phyloP scores from a whole-genome alignment of 305 asterid species.

The Withania somnifera region DNA sequence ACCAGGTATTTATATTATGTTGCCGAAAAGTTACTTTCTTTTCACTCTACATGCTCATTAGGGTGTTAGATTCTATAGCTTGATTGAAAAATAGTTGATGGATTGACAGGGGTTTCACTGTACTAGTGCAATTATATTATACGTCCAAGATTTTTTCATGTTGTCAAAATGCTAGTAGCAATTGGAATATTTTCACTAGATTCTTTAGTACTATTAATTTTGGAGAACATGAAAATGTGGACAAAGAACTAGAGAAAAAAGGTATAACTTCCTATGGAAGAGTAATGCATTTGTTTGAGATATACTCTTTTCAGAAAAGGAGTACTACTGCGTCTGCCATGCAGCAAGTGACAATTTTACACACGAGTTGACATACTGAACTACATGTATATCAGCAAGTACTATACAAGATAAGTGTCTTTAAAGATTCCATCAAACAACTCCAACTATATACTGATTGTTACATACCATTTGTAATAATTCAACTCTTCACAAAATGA shows the following conservation, averaged over 20 bases:
- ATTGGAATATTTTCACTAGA: background rate
- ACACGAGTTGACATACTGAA: background rate
- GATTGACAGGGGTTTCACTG: background rate
- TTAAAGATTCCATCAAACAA: background rate
- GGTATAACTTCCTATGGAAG: background rate
- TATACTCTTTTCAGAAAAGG: background rate
- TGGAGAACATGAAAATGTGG: background rate
- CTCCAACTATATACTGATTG: background rate
- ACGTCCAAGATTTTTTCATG: background rate
- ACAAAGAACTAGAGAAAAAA: background rate
- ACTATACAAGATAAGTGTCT: background rate
- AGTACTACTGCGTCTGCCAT: background rate
- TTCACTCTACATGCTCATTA: background rate
- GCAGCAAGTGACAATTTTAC: background rate
- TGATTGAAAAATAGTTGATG: background rate
- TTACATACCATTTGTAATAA: background rate
- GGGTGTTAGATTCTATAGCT: background rate
- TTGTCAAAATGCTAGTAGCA: background rate
- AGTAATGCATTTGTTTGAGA: background rate
- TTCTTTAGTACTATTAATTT: background rate
- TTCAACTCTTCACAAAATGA: background rate
- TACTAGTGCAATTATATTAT: background rate
- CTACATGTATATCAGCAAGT: background rate
- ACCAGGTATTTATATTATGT: background rate
- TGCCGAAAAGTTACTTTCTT: background rate